Conservation (phyloP, 2,329 filamentous ascomycete species). For the Fusarium sterilihyphosum region DNA sequence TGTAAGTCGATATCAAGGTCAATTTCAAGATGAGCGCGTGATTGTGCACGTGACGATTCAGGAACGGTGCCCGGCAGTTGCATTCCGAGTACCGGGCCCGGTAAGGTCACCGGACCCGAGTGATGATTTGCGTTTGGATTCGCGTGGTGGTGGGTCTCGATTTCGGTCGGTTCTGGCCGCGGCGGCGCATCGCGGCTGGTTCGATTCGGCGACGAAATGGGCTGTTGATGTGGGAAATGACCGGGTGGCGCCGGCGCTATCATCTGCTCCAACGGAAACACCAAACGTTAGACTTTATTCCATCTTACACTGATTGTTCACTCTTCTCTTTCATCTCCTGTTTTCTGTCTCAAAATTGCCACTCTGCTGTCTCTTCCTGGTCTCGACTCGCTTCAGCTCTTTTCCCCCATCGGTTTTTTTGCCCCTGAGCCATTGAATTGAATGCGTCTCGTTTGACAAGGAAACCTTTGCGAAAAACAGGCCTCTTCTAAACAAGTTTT, state of each 20-base stretch:
- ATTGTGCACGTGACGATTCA: slow-evolving; percentile 2
- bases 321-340: slow-evolving; percentile 14
- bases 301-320: slow-evolving; percentile 5
- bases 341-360: slow-evolving; percentile 3
- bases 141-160: slow-evolving; percentile 35
- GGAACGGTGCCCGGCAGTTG: slow-evolving; percentile 24
- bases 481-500: not conserved
- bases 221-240: slow-evolving; percentile 42
- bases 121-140: slow-evolving; percentile 10
- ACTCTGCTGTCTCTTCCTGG: not conserved
- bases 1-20: slow-evolving; percentile 38
- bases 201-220: slow-evolving; percentile 44
- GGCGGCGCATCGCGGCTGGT: slow-evolving; percentile 39
- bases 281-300: slow-evolving; percentile 35
- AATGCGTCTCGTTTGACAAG: not conserved
- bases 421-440: not conserved
- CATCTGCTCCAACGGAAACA: slow-evolving; percentile 35
- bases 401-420: not conserved
- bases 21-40: not conserved
- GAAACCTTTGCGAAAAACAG: not conserved
- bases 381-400: not conserved
- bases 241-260: slow-evolving; percentile 39
- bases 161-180: slow-evolving; percentile 39
- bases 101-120: slow-evolving; percentile 6
- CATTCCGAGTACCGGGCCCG: slow-evolving; percentile 33